Percentiles rank a stretch among this genome's conserved stretches.
These are phyloP conservation scores for Gossypium ekmanianum DNA, from an alignment of 345 rosid species.

Conservation along the genomic window DNA sequence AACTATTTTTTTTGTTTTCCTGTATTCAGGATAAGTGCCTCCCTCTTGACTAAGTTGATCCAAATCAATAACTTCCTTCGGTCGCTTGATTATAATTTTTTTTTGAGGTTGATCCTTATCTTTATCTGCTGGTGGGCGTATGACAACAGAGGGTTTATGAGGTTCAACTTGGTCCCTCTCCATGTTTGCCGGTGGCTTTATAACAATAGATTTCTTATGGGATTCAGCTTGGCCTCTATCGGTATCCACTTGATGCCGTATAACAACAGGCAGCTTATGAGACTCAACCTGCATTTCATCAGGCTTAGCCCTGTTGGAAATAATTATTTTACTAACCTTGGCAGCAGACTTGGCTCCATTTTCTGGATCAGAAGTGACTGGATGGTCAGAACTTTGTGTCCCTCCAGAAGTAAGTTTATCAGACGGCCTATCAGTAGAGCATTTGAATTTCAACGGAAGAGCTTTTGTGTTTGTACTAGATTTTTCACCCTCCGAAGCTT, in stretches of 20 bases:
- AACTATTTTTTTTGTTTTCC: slow-evolving; percentile 76
- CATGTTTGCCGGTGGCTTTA: slow-evolving; percentile 52
- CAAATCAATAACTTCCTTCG: slow-evolving; percentile 66
- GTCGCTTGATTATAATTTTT: slow-evolving; percentile 70
- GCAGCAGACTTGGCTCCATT: slow-evolving; percentile 45
- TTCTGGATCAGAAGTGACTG: slow-evolving; percentile 42
- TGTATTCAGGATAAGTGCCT: slow-evolving; percentile 53
- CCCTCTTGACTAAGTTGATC: slow-evolving; percentile 74
- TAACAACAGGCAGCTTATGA: slow-evolving; percentile 47
- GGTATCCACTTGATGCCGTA: slow-evolving; percentile 46
- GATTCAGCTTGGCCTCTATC: slow-evolving; percentile 58
- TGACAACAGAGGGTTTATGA: slow-evolving; percentile 70
- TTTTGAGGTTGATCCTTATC: slow-evolving; percentile 68
- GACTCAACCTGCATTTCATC: slow-evolving; percentile 50
- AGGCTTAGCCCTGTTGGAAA: slow-evolving; percentile 65
- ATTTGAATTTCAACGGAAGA: slow-evolving; percentile 71
- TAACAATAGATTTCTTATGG: slow-evolving; percentile 58
- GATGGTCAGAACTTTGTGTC: slow-evolving; percentile 52
- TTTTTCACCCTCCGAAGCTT: slow-evolving; percentile 55
- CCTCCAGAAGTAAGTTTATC: slow-evolving; percentile 49
- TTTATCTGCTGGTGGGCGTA: slow-evolving; percentile 68
- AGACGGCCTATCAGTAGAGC: slow-evolving; percentile 46
- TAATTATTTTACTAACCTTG: slow-evolving; percentile 63
- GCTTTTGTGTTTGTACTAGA: slow-evolving; percentile 46
- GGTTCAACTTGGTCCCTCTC: slow-evolving; percentile 59